These are phyloP conservation scores for Talaromyces sp. DNA, from an alignment of 2,329 filamentous ascomycete genomes.

Conservation along the genomic window DNA sequence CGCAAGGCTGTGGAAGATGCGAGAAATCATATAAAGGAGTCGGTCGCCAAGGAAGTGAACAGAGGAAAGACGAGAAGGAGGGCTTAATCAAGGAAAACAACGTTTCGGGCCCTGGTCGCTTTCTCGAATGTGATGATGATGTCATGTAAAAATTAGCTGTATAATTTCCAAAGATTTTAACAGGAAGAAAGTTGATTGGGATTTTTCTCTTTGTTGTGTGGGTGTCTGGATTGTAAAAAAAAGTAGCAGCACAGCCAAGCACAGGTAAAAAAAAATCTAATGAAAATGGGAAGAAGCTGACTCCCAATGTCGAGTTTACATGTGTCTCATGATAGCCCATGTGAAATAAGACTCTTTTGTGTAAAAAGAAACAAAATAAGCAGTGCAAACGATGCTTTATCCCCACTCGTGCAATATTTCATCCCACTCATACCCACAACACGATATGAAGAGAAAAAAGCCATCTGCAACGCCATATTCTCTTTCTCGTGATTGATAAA, in stretches of 20 bases:
- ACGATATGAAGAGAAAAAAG: constrained; percentile 12
- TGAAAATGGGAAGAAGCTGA: constrained; percentile 28
- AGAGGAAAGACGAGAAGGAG: constrained; percentile 10
- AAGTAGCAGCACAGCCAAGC: constrained; percentile 25
- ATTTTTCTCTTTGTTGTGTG: constrained; percentile 9
- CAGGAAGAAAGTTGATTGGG: constrained; percentile 12
- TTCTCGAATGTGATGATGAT: not conserved
- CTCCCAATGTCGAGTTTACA: constrained; percentile 33
- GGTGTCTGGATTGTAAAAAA: constrained; percentile 8
- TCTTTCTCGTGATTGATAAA: constrained; percentile 15
- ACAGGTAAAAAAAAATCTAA: constrained; percentile 20
- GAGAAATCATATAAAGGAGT: constrained; percentile 21
- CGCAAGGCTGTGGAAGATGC: constrained; percentile 26
- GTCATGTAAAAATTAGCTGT: not conserved
- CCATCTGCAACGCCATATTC: constrained; percentile 19
- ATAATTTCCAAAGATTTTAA: not conserved
- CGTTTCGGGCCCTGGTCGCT: not conserved
- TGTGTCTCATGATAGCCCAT: constrained; percentile 30
- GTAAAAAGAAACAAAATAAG: constrained; percentile 9
- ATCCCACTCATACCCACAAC: constrained; percentile 12
- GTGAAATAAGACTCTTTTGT: constrained; percentile 10
- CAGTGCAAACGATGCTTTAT: constrained; percentile 19
- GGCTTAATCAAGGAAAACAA: not conserved
- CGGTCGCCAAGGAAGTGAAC: constrained; percentile 9
- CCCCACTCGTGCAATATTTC: constrained; percentile 21